Conservation (phyloP, 148 eudicot genomes). For the Silene latifolia region DNA sequence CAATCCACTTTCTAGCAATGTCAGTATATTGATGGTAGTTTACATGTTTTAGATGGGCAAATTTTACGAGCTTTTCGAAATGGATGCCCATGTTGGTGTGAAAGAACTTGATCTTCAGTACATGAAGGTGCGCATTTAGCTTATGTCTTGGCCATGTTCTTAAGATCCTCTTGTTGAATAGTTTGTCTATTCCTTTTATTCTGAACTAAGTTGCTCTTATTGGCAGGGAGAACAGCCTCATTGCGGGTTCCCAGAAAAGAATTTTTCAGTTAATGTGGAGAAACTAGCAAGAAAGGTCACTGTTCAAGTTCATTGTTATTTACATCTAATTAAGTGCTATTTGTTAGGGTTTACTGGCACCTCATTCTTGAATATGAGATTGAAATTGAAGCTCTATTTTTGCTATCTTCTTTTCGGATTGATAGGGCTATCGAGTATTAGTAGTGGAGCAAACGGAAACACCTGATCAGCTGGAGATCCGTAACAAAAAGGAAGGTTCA, state of each 20-base stretch:
- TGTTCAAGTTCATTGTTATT: not conserved
- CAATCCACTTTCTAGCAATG: not conserved
- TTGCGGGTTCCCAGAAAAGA: conserved; percentile 98
- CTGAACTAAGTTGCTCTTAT: conserved; percentile 8
- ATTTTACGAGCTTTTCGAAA: conserved; percentile 94
- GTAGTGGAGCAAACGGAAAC: conserved; percentile 99
- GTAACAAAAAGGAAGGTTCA: conserved; percentile 76
- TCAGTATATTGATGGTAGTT: not conserved
- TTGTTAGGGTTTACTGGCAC: not conserved
- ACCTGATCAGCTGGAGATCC: conserved; percentile 85
- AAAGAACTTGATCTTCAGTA: conserved; percentile 97
- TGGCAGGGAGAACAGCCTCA: conserved; percentile 96
- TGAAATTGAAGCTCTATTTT: not conserved
- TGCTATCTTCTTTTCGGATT: too few species aligned
- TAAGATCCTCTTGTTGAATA: not conserved
- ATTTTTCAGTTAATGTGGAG: conserved; percentile 74
- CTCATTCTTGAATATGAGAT: not conserved
- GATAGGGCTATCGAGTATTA: conserved; percentile 94
- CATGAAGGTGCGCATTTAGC: conserved; percentile 67
- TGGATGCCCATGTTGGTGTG: conserved; percentile 97
- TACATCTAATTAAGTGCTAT: not conserved
- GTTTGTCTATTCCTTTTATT: not conserved
- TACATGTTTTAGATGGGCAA: conserved; percentile 76
- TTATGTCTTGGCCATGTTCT: not conserved
- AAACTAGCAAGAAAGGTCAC: conserved; percentile 89